Conservation (phyloP, 2,329 filamentous ascomycete genomes). For the Neonectria sp. region DNA sequence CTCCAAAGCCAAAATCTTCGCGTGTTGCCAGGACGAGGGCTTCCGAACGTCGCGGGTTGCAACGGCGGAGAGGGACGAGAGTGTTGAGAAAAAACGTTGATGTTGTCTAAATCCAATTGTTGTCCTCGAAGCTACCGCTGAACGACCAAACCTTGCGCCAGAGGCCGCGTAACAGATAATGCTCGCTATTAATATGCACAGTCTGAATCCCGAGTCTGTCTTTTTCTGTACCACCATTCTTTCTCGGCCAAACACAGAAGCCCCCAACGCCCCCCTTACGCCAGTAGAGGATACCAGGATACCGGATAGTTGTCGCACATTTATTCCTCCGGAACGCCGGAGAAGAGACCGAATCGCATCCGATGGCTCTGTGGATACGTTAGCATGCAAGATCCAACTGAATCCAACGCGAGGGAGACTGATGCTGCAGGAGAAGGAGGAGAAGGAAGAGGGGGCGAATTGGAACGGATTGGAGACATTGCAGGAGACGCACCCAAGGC, state of each 20-base stretch:
- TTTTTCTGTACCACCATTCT: slow-evolving; percentile 41
- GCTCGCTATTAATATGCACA: slow-evolving; percentile 54
- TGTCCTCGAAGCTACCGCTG: slow-evolving; percentile 50
- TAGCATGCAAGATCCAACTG: slow-evolving; percentile 39
- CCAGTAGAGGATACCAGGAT: slow-evolving; percentile 40
- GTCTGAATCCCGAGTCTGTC: slow-evolving; percentile 38
- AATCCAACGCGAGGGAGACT: slow-evolving; percentile 5
- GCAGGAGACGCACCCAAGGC: slow-evolving; percentile 80
- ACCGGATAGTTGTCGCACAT: slow-evolving; percentile 27
- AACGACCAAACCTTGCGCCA: slow-evolving; percentile 47
- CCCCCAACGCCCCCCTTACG: slow-evolving; percentile 45
- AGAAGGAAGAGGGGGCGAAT: slow-evolving; percentile 4
- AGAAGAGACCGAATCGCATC: slow-evolving; percentile 83
- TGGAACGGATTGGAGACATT: neutral
- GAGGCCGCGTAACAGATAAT: slow-evolving; percentile 52
- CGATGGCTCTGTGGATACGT: slow-evolving; percentile 75
- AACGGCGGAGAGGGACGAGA: neutral
- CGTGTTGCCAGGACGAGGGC: neutral
- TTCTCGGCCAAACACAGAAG: slow-evolving; percentile 42
- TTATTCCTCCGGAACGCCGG: slow-evolving; percentile 75
- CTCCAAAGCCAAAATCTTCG: neutral
- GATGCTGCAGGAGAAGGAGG: slow-evolving; percentile 6
- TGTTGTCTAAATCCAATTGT: slow-evolving; percentile 50
- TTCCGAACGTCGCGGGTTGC: neutral
- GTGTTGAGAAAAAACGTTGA: slow-evolving; percentile 39